Evolutionary conservation across 1,139 yeast genomes (phyloP).

Genomic region (Nadsonia commutata): DNA sequence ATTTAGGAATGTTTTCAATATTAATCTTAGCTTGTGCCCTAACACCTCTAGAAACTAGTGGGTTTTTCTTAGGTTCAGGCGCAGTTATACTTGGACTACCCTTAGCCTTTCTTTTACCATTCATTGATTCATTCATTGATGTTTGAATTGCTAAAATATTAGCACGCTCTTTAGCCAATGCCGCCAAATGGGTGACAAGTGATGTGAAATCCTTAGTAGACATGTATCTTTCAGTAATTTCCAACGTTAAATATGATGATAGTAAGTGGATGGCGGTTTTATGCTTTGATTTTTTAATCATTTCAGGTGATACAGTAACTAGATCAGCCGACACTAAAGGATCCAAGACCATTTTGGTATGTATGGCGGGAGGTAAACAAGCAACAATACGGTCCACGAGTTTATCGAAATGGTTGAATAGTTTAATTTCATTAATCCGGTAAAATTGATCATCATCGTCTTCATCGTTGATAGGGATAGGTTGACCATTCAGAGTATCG

Average conservation of each 20-base stretch:
- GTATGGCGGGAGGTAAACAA: neutral
- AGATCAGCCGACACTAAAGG: neutral
- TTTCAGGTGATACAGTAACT: neutral
- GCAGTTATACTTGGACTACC: neutral
- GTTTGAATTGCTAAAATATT: neutral
- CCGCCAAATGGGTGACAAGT: neutral
- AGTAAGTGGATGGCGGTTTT: neutral
- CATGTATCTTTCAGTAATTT: neutral
- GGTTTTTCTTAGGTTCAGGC: neutral
- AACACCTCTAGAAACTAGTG: neutral
- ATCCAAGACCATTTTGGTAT: neutral
- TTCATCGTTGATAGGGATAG: neutral
- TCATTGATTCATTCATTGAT: neutral
- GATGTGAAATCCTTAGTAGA: neutral
- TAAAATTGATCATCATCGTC: conserved; percentile 8
- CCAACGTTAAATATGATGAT: neutral
- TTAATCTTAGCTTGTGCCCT: neutral
- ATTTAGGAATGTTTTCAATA: neutral
- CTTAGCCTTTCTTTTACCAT: neutral
- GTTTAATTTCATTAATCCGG: conserved; percentile 9
- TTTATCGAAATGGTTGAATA: neutral
- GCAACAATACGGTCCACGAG: neutral
- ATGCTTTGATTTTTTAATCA: neutral
- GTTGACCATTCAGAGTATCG: neutral
- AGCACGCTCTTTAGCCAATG: neutral